Base-by-base conservation (phyloP, 331 rosid species). In the Quercus phellos region DNA sequence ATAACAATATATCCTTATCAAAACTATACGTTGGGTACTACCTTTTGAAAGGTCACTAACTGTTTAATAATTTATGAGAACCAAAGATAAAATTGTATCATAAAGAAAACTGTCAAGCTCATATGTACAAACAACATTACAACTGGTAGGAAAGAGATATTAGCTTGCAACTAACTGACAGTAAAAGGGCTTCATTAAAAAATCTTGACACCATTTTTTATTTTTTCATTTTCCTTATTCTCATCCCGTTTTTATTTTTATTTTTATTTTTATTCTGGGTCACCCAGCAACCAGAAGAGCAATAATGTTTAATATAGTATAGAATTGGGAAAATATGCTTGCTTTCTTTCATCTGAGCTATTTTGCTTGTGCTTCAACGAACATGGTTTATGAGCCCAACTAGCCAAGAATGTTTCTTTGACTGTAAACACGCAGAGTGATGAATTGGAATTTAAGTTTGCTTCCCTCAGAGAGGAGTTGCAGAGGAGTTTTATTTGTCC, bases 401-500 rank as follows among this genome's bases (percentile, higher is more conserved):
- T 72, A 51, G 24, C 78, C 70, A 46, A 66, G 35, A 21, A 59
- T 80, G 75, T 85, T 68, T 74, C 90, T 80, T 90, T 93, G 87
- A 93, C 93, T 24, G 72, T 74, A 85, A 83, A 83, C 83, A 91
- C 77, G 86, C 92, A 61, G 88, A 80, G 82, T 85, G 88, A 97
- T 72, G 83, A 87, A 70, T 22, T 86, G 74, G 96, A 89, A 80
- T 73, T 74, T 54, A 29, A 83, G 43, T 81, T 55, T 75, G 73
- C 76, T 74, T 81, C 86, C 24, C 84, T 91, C 60, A 81, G 91
- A 35, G 97, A 84, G 85, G 89, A 82, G 46, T 84, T 94, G 86
- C 96, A 89, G 82, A 86, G 76, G 74, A 81, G 88, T 76, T 94
- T 92, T 38, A 18, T 75, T 2, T 91, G 98, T 82, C 91, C 98